Evolutionary conservation across 345 rosid species (phyloP).

Genomic region (Salix koriyanagi): DNA sequence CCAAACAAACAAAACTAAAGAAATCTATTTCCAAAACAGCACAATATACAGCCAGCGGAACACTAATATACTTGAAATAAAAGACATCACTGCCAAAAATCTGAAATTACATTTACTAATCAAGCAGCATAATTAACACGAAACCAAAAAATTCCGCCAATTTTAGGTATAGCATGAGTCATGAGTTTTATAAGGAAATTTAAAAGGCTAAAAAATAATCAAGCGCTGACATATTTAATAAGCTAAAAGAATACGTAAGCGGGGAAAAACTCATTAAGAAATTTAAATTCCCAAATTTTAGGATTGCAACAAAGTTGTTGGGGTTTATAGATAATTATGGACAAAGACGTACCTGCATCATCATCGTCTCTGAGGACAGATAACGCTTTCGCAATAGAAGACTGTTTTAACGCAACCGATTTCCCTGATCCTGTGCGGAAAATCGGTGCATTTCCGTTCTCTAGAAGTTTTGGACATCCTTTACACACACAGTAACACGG

Average conservation of each 20-base stretch:
- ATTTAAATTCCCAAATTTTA: not conserved
- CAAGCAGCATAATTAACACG: not conserved
- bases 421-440: constrained; percentile 67
- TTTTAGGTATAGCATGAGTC: too few species aligned
- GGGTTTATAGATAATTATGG: not conserved
- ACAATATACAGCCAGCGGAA: not conserved
- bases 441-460: constrained; percentile 34
- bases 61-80: not conserved
- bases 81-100: not conserved
- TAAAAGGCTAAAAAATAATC: too few species aligned
- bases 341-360: constrained; percentile 28
- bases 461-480: constrained; percentile 47
- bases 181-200: too few species aligned
- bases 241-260: too few species aligned
- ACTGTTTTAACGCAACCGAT: constrained; percentile 49
- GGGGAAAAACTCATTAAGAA: too few species aligned
- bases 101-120: not conserved
- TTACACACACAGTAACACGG: constrained; percentile 1
- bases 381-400: constrained; percentile 61
- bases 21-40: not conserved
- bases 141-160: not conserved
- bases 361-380: constrained; percentile 42
- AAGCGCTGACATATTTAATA: too few species aligned
- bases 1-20: not conserved
- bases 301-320: too few species aligned